These are phyloP conservation scores for Kuraishia borneana DNA, from an alignment of 805 yeast species.

Conservation along the genomic window DNA sequence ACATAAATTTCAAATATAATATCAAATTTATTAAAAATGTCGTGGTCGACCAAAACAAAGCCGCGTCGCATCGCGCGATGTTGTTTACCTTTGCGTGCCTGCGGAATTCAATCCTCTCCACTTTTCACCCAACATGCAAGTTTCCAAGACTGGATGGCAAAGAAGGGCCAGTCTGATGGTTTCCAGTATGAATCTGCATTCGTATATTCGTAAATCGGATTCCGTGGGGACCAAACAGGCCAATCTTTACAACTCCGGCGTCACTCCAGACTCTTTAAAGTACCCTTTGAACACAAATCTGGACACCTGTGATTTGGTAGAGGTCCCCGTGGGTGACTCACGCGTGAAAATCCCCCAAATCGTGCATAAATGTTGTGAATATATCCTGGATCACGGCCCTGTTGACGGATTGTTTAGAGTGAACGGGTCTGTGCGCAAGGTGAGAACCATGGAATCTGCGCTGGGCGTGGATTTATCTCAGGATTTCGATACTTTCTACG, in stretches of 20 bases:
- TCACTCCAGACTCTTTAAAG: not conserved
- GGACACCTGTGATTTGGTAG: not conserved
- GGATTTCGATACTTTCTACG: slow-evolving; percentile 3
- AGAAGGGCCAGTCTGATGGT: too few relatives aligned
- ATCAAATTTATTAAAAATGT: too few relatives aligned
- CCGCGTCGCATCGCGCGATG: too few relatives aligned
- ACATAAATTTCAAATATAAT: too few relatives aligned
- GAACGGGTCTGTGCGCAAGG: slow-evolving; percentile 22
- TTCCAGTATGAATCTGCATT: too few relatives aligned
- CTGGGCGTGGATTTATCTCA: slow-evolving; percentile 8
- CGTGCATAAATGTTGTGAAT: slow-evolving; percentile 20
- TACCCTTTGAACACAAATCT: not conserved
- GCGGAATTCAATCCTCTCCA: too few relatives aligned
- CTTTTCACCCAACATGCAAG: too few relatives aligned
- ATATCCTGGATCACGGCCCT: slow-evolving; percentile 11
- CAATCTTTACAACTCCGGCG: not conserved
- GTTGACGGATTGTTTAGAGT: slow-evolving; percentile 25
- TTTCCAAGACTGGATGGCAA: too few relatives aligned
- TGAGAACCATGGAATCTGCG: slow-evolving; percentile 16
- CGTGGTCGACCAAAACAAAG: too few relatives aligned
- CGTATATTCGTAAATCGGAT: not conserved
- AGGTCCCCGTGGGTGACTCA: not conserved
- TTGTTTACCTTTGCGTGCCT: too few relatives aligned
- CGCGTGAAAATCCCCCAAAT: slow-evolving; percentile 16
- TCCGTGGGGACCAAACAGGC: not conserved